Percentiles rank a stretch among this genome's conserved stretches.
Evolutionary conservation across 805 yeast species (phyloP).

Genomic region (Candida germanica): DNA sequence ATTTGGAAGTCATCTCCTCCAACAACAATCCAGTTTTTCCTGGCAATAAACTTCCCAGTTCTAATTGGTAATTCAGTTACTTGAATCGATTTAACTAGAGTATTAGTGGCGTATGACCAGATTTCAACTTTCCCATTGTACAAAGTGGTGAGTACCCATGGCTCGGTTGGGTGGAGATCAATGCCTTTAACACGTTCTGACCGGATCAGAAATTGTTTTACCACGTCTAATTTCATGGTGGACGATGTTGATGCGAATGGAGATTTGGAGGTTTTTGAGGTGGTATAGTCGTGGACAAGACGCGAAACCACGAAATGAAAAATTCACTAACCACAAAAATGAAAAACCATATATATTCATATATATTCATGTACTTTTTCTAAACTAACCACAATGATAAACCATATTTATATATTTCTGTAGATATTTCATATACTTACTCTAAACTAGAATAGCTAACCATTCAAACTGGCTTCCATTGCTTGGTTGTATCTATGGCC

Average conservation of each 20-base stretch:
- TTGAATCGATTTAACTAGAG: conserved; percentile 83
- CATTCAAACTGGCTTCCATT: conserved; percentile 7
- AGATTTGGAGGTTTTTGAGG: too few relatives aligned
- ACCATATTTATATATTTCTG: too few relatives aligned
- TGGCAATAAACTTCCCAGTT: conserved; percentile 90
- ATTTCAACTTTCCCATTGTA: conserved; percentile 89
- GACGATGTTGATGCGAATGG: conserved; percentile 1
- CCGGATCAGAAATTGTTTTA: conserved; percentile 84
- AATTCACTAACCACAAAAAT: too few relatives aligned
- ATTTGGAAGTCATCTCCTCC: conserved; percentile 96
- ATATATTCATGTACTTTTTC: too few relatives aligned
- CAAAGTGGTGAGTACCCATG: conserved; percentile 91
- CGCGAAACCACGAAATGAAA: too few relatives aligned
- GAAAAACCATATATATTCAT: too few relatives aligned
- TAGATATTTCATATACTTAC: too few relatives aligned
- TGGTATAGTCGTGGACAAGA: too few relatives aligned
- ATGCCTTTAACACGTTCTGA: conserved; percentile 97
- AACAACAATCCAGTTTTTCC: conserved; percentile 95
- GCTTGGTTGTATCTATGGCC: conserved; percentile 52
- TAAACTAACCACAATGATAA: too few relatives aligned
- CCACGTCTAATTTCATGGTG: conserved; percentile 40
- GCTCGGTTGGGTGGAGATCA: conserved; percentile 97
- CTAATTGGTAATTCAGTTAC: conserved; percentile 96
- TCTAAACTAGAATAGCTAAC: too few relatives aligned
- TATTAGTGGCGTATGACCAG: conserved; percentile 87